A percentile compares a stretch with the other conserved stretches of the same genome.
These are phyloP conservation scores for Crotalaria pallida DNA, from an alignment of 306 rosid species.

Conservation along the genomic window DNA sequence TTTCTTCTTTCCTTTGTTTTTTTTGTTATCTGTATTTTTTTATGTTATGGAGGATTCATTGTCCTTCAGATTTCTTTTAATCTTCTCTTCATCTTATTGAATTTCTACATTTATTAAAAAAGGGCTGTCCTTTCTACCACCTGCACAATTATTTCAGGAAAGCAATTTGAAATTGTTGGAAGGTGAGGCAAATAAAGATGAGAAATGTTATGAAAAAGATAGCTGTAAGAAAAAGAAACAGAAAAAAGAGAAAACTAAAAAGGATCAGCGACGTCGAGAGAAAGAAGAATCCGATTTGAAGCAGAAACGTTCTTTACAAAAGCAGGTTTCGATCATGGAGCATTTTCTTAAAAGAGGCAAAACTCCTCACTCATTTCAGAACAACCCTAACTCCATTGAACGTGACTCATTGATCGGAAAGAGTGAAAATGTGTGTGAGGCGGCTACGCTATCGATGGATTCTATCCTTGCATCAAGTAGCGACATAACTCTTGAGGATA, in stretches of 20 bases:
- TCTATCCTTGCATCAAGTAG: conserved; percentile 32
- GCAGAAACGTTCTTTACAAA: conserved; percentile 50
- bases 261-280: conserved; percentile 52
- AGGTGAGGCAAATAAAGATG: conserved; percentile 45
- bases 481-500: conserved; percentile 28
- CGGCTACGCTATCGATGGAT: conserved; percentile 56
- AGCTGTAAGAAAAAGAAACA: conserved; percentile 46
- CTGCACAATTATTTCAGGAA: conserved; percentile 36
- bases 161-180: conserved; percentile 36
- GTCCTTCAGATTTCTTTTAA: neutral
- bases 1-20: neutral
- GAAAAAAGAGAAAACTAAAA: conserved; percentile 48
- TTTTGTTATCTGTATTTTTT: neutral
- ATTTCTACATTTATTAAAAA: too few relatives aligned
- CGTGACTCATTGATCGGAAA: conserved; percentile 19
- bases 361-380: conserved; percentile 24
- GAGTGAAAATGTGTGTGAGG: conserved; percentile 24
- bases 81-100: neutral
- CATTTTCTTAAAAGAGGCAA: conserved; percentile 53
- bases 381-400: conserved; percentile 26
- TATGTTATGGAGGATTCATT: neutral
- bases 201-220: conserved; percentile 42
- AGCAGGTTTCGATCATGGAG: conserved; percentile 72
- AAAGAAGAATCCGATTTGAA: conserved; percentile 60
- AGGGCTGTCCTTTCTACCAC: neutral